Base-by-base conservation (phyloP, 805 yeast species). In the Debaryomyces maramus region DNA sequence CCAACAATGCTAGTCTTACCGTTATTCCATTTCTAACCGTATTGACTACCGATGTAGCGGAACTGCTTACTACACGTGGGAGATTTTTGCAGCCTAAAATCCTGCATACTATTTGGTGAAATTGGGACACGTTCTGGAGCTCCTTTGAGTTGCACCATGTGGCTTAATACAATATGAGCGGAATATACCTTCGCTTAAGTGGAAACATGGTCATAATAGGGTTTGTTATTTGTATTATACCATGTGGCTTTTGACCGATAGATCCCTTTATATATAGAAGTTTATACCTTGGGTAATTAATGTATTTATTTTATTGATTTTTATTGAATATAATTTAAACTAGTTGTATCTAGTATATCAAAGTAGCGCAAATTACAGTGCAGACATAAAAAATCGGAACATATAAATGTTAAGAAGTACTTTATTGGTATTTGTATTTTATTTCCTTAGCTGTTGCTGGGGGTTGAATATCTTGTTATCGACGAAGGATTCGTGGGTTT, bases 401-500 rank as follows among this genome's bases (percentile, higher is more conserved):
- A 24, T 6, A 6, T 15, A 24, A 6, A 24, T 24, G 28, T 24
- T 24, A 15, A 10, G 11, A 13, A 24, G 13, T n/a, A 24, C 9
- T 2, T 24, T 24, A 24, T 24, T 24, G 13, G 13, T 24, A 10
- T n/a, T 24, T 24, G 28, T 15, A 24, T 24, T 24, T 13, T 15
- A 24, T n/a, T 24, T 24, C 11, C 15, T 24, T 7, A 24, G 13
- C 28, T 24, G 11, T 13, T n/a, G 15, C 5, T 24, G 11, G 11
- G 28, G 28, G 13, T 24, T 24, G 28, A 24, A 24, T 24, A 24
- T 24, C 28, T 41, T 66, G 15, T 28, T 67, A 18, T 46, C 69
- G 5, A 47, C 63, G 19, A 53, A 65, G 3, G 71, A 66, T 43
- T 55, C 63, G 5, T 67, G 72, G 72, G 71, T 63, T 8, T 52